Conservation (phyloP, 179 eudicot species). For the Vitellaria paradoxa region DNA sequence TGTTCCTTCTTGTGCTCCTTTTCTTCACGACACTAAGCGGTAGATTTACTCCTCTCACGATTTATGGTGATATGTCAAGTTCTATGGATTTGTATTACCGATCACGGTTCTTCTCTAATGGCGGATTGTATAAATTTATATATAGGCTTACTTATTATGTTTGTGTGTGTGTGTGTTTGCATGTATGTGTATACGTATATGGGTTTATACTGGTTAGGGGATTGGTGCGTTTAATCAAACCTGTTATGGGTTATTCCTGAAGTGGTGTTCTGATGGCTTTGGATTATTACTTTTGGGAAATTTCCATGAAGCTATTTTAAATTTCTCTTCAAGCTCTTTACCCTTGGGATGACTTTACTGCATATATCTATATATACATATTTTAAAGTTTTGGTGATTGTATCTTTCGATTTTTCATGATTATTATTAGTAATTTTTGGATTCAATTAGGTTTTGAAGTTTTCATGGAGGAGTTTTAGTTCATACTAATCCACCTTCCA, state of each 20-base stretch:
- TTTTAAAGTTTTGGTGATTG: neutral
- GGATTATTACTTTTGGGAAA: neutral
- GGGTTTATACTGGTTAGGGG: too few species aligned
- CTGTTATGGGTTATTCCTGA: neutral
- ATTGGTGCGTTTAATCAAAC: neutral
- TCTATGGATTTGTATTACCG: neutral
- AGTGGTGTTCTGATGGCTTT: neutral
- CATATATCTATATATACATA: too few species aligned
- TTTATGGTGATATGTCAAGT: neutral
- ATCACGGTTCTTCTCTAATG: neutral
- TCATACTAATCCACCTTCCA: neutral
- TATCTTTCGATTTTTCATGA: neutral
- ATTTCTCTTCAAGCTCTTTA: neutral
- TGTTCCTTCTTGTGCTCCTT: neutral
- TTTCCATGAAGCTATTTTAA: neutral
- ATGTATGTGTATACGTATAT: too few species aligned
- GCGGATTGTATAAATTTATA: neutral
- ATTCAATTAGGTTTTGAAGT: neutral
- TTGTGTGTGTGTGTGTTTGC: neutral
- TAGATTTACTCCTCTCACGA: neutral
- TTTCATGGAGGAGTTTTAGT: neutral
- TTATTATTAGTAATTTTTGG: neutral
- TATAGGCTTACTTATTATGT: neutral
- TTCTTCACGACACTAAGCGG: slow-evolving; percentile 2
- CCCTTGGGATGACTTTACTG: neutral